Evolutionary conservation across 768 basidiomycete genomes (phyloP).

Genomic region (Leccinum aurantiacum): DNA sequence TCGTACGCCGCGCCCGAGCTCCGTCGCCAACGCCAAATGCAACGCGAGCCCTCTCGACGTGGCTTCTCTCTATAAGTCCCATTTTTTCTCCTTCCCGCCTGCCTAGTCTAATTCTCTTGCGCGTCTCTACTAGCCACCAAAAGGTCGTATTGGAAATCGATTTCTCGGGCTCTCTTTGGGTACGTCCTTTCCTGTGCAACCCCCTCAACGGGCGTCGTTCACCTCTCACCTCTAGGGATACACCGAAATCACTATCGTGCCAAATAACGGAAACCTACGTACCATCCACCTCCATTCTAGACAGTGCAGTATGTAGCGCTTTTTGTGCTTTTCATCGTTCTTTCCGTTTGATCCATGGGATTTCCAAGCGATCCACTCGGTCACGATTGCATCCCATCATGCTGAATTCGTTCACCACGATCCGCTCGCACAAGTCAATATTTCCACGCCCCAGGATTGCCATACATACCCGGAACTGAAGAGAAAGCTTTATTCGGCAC

Average conservation of each 20-base stretch:
- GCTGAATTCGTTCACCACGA: slow-evolving; percentile 82
- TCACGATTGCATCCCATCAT: slow-evolving; percentile 67
- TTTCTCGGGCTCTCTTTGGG: slow-evolving; percentile 85
- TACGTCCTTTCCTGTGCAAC: slow-evolving; percentile 39
- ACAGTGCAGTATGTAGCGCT: slow-evolving; percentile 69
- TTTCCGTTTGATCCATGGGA: slow-evolving; percentile 23
- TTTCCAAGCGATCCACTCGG: slow-evolving; percentile 62
- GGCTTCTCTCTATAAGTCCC: slow-evolving; percentile 88
- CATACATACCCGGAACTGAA: slow-evolving; percentile 93
- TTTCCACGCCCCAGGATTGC: slow-evolving; percentile 72
- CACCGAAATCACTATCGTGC: slow-evolving; percentile 88
- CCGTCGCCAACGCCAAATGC: slow-evolving; percentile 41
- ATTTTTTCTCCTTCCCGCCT: slow-evolving; percentile 25
- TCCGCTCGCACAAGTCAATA: slow-evolving; percentile 62
- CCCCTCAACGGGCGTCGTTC: slow-evolving; percentile 20
- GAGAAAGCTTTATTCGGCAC: slow-evolving; percentile 85
- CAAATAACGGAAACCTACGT: slow-evolving; percentile 73
- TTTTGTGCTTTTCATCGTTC: slow-evolving; percentile 12
- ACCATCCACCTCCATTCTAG: slow-evolving; percentile 88
- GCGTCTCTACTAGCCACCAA: slow-evolving; percentile 87
- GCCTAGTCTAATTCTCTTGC: slow-evolving; percentile 44
- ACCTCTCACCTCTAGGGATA: slow-evolving; percentile 61
- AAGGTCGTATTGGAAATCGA: slow-evolving; percentile 93
- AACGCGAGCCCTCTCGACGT: slow-evolving; percentile 75
- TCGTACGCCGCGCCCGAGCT: slow-evolving; percentile 3